Base-by-base conservation (phyloP, 768 basidiomycete genomes). In the Lactifluus subvellereus region DNA sequence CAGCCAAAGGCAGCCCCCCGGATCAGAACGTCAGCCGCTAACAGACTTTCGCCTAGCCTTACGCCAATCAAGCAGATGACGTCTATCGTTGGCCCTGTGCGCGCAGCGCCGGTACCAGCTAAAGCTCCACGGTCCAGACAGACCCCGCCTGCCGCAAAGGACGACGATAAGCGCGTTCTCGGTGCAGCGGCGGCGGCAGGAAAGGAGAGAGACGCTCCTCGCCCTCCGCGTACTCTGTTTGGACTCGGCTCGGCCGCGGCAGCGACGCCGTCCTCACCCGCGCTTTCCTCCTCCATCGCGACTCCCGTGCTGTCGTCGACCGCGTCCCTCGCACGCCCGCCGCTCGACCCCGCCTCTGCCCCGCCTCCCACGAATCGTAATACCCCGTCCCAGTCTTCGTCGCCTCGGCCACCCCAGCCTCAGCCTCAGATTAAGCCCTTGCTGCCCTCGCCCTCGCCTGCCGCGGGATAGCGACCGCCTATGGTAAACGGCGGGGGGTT, bases 221-320 rank as follows among this genome's bases (percentile, higher is more conserved):
- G 61, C 61, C 7, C 54, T 3, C 52, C 60, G 11, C 51, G 49
- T 37, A 43, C 64, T 4, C 22, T 22, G 18, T 59, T 66, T 6
- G 49, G 57, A 6, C 59, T 58, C 27, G 57, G 58, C 16, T 53
- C 62, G 0, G 49, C 69, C 0, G 67, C 61, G 14, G 62, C 67
- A 0, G 60, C 68, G 5, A 50, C 64, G 3, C 66, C 64, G 0
- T 67, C 69, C 1, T 70, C 70, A 4, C 65, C 68, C 4, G 61
- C 66, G 14, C 62, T 91, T 6, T 88, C 87, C 0, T 86, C 87
- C 0, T 90, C 88, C 0, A 82, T 85, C 65, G 90, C 89, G 13
- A 80, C 78, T 3, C 90, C 90, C 0, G 85, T 81, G 69, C 74
- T 91, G 3, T 89, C 88, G 4, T 84, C 86, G 0, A 90, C 88